Base-by-base conservation (phyloP, 1,139 yeast species). In the Kodamaea plutei region DNA sequence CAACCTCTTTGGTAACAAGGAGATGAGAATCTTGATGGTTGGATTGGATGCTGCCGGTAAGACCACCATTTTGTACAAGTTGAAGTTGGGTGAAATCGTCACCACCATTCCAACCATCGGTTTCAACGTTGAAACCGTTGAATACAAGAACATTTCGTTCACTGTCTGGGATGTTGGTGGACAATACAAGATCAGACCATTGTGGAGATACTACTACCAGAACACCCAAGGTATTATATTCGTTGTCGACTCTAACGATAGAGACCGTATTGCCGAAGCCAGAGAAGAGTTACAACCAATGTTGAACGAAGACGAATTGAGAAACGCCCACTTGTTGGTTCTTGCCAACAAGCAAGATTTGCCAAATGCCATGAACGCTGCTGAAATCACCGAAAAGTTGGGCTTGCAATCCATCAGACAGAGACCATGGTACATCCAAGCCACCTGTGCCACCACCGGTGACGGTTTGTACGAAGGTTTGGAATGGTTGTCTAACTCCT, bases 151-250 rank as follows among this genome's bases (percentile, higher is more conserved):
- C 79, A 84, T 85, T 61, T 81, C 93, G 28, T 85, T 85, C 73
- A 85, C 95, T 44, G 95, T 85, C 47, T 85, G 95, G 95, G 95
- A 85, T 76, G 95, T 85, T 55, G 95, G 95, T 81, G 95, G 95
- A 78, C 95, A 85, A 73, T 94, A 84, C 66, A 85, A 85, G 73
- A 84, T 85, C 59, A 83, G 95, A 72, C 94, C 95, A 38, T 73
- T 85, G 64, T 85, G 95, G 95, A 82, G 95, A 79, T 91, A 85
- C 67, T 85, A 84, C 69, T 84, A 78, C 82, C 93, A 84, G 67
- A 84, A 84, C 76, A 84, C 95, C 40, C 94, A 85, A 65, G 95
- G 95, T 69, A 84, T 85, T 58, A 85, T 85, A 60, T 85, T 84
- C 61, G 95, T 85, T 44, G 94, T 85, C 49, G 95, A 85, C 68